Evolutionary conservation across 2,329 filamentous ascomycete species (phyloP).

Genomic region (Sphaerulina musiva): DNA sequence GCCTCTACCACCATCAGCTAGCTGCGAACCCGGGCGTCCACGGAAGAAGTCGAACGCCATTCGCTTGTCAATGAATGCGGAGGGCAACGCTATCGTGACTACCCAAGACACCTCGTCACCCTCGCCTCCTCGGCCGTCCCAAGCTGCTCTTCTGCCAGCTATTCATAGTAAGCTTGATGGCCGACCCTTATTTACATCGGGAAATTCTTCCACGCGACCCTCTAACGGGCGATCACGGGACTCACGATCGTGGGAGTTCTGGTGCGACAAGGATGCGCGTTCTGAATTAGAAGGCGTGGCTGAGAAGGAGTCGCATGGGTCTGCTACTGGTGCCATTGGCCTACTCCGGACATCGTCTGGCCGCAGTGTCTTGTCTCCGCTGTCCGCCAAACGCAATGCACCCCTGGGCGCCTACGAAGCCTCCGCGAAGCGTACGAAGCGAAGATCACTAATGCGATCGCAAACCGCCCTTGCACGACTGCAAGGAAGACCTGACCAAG

Average conservation of each 20-base stretch:
- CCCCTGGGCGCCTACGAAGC: slow-evolving; percentile 17
- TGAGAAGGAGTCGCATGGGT: slow-evolving; percentile 72
- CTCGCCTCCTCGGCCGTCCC: slow-evolving; percentile 50
- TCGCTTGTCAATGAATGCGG: slow-evolving; percentile 73
- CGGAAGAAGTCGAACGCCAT: slow-evolving; percentile 48
- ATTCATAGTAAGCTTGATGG: slow-evolving; percentile 34
- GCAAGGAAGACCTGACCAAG: slow-evolving; percentile 16
- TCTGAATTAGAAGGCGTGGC: slow-evolving; percentile 75
- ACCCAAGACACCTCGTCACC: slow-evolving; percentile 62
- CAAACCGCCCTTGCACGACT: slow-evolving; percentile 30
- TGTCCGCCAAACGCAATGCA: slow-evolving; percentile 61
- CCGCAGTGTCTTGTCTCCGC: slow-evolving; percentile 46
- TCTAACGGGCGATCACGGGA: slow-evolving; percentile 67
- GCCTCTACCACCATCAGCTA: background rate
- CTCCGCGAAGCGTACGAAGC: slow-evolving; percentile 31
- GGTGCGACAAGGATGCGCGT: slow-evolving; percentile 71
- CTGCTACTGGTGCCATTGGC: slow-evolving; percentile 73
- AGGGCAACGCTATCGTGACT: slow-evolving; percentile 84
- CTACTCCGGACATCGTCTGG: slow-evolving; percentile 67
- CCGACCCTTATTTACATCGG: background rate
- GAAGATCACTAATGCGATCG: slow-evolving; percentile 28
- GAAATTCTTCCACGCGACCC: slow-evolving; percentile 43
- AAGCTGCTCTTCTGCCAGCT: slow-evolving; percentile 33
- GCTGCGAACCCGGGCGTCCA: background rate
- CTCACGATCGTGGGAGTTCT: slow-evolving; percentile 84